Conservation (phyloP, 2,329 filamentous ascomycete genomes). For the Emergomyces orientalis region DNA sequence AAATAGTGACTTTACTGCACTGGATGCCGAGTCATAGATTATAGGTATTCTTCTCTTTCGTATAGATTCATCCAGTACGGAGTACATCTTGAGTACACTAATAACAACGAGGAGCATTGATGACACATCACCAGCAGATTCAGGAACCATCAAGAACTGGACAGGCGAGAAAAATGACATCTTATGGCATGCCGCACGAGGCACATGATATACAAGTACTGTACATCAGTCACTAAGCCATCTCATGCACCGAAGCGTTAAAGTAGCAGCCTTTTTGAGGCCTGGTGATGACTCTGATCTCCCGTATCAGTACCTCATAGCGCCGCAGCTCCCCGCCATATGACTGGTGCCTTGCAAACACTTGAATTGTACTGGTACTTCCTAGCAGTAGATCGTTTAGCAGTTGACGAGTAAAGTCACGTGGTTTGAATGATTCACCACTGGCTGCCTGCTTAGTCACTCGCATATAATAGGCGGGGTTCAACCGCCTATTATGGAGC, state of each 20-base stretch:
- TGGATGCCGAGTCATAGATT: neutral
- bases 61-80: too few species aligned
- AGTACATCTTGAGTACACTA: too few species aligned
- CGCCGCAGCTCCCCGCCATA: neutral
- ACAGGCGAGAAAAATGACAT: too few species aligned
- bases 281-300: neutral
- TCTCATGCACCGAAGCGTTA: too few species aligned
- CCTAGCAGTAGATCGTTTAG: neutral
- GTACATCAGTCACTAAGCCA: too few species aligned
- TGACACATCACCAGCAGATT: neutral
- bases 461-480: neutral
- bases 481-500: neutral
- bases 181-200: neutral
- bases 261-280: too few species aligned
- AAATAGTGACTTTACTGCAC: too few species aligned
- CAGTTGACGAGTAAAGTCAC: too few species aligned
- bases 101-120: neutral
- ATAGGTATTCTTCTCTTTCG: neutral
- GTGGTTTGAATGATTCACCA: neutral
- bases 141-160: neutral
- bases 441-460: neutral
- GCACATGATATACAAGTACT: neutral
- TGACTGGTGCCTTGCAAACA: neutral
- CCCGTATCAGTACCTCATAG: neutral
- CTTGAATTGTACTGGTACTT: neutral